Conservation (phyloP, 208 protist species). For the Balamuthia mandrillaris region DNA sequence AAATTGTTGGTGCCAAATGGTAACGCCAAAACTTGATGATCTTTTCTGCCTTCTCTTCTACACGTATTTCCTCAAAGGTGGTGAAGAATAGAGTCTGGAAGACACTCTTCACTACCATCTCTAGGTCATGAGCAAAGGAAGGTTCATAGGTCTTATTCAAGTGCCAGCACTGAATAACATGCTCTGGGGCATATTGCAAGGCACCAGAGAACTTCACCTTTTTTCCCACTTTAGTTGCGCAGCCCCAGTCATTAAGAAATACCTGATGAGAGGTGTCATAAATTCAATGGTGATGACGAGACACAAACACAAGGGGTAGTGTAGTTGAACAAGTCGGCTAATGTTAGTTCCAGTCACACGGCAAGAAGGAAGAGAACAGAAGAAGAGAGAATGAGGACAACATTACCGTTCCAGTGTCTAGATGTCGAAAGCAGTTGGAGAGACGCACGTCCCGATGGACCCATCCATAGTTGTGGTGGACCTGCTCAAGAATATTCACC, state of each 20-base stretch:
- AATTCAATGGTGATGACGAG: too few relatives aligned
- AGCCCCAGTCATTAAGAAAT: not conserved
- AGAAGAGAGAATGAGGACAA: not conserved
- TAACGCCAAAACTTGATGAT: not conserved
- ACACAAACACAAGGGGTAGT: too few relatives aligned
- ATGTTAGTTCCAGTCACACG: too few relatives aligned
- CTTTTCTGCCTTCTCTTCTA: not conserved
- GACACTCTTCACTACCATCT: not conserved
- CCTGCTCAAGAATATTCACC: not conserved
- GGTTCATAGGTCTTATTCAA: not conserved
- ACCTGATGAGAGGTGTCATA: not conserved
- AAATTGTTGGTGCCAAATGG: not conserved
- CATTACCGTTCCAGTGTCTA: not conserved
- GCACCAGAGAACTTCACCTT: not conserved
- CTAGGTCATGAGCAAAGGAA: not conserved
- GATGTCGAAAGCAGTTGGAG: not conserved
- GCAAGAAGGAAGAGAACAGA: too few relatives aligned
- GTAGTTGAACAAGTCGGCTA: too few relatives aligned
- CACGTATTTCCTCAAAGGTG: not conserved
- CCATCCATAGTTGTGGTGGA: not conserved
- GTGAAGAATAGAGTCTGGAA: not conserved
- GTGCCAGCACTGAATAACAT: not conserved
- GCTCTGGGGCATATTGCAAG: not conserved
- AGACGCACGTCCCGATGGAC: not conserved
- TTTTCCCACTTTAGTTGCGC: not conserved